Evolutionary conservation across 371 early-diverging fungal species (phyloP), one percentile per base, ranked within the genome.

Genomic region (Apophysomyces trapeziformis): DNA sequence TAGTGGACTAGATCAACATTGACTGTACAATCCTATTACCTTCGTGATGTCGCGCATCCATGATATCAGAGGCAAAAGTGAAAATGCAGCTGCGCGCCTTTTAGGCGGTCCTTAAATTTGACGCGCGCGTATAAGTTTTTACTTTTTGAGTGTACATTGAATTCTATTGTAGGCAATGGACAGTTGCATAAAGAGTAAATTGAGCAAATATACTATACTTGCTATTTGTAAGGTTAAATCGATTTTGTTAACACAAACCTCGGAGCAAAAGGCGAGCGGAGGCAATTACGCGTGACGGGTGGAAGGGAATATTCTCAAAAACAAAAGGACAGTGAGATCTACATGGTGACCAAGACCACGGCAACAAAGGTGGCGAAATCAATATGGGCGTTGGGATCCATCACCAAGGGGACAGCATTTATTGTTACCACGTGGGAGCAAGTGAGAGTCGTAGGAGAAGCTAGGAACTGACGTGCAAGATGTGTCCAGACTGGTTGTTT

Each of bases 401-500:
- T 46, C n/a, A 46, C 9, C 46, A 46, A 46, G 46, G 46, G 46
- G 8, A n/a, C 6, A 46, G 46, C 14, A n/a, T 12, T 46, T 9
- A 46, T n/a, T n/a, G n/a, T 46, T 16, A n/a, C n/a, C n/a, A 46
- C 9, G 46, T 13, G 46, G 8, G 46, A 16, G 46, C 6, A 46
- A 2, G 16, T n/a, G n/a, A 46, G 46, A 46, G 6, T 12, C 46
- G 46, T 14, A 9, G 46, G 46, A 9, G n/a, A 46, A 16, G 46
- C 46, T 46, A 4, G n/a, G 46, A n/a, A 46, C n/a, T 46, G 46
- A 46, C n/a, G 6, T 6, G 46, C 46, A n/a, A 46, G 46, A 6
- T 46, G 46, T 9, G n/a, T n/a, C 46, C n/a, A 46, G n/a, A 46
- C n/a, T 46, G 16, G 46, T n/a, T 46, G 46, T 16, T 46, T 46